phyloP scores from a whole-genome alignment of 257 asterid genomes.

The Gynochthodes officinalis region DNA sequence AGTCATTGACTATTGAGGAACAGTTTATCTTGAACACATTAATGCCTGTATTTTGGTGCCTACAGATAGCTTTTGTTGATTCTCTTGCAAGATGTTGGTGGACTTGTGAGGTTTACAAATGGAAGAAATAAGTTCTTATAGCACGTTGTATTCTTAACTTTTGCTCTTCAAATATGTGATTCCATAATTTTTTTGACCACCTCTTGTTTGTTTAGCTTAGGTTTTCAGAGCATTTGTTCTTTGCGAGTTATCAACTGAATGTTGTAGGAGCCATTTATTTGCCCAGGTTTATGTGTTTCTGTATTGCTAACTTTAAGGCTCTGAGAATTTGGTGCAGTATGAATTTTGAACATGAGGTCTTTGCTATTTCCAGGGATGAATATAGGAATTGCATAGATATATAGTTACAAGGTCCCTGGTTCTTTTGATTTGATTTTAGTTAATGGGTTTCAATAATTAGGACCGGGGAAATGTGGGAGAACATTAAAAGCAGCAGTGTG shows the following conservation, averaged over 20 bases:
- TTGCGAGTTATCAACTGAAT: no score
- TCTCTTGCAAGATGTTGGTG: neutral
- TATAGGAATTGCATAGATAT: neutral
- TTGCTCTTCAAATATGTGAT: neutral
- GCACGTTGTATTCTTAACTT: neutral
- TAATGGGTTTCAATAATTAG: conserved; percentile 31
- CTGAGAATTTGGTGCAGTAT: neutral
- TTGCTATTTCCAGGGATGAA: neutral
- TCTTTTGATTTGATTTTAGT: neutral
- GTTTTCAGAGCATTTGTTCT: no score
- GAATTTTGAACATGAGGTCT: neutral
- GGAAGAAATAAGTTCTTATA: neutral
- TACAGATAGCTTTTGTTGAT: neutral
- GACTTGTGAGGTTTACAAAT: neutral
- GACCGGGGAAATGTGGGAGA: conserved; percentile 47
- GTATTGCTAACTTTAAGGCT: neutral
- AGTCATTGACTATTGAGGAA: neutral
- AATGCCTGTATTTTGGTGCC: neutral
- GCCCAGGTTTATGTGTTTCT: neutral
- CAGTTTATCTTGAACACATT: neutral
- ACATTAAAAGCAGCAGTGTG: conserved; percentile 54
- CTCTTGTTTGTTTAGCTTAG: neutral
- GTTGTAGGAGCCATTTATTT: neutral
- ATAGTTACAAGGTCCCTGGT: neutral
- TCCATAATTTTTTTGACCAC: neutral